Base-by-base conservation (phyloP, 78 protist species). In the Trichosphaerium sp. region DNA sequence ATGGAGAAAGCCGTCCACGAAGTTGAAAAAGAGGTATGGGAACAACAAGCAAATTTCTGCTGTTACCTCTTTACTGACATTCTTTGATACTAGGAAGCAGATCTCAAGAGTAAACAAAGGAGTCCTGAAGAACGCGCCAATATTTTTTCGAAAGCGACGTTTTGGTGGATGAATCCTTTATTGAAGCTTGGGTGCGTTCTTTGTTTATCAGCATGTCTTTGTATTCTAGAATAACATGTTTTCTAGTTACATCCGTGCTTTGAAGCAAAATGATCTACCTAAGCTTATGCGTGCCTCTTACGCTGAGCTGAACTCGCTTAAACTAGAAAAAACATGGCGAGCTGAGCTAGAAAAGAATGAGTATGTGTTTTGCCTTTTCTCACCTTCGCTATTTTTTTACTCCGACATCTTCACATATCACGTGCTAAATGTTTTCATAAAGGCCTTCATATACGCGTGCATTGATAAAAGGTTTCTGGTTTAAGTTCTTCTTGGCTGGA, bases 361-460 rank as follows among this genome's bases (percentile, higher is more conserved):
- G 52, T 34, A 35, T 8, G 69, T 70, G 8, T 76, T 74, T 74
- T n/a, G n/a, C n/a, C n/a, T n/a, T n/a, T n/a, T n/a, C n/a, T n/a
- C n/a, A n/a, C n/a, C n/a, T n/a, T n/a, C n/a, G n/a, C n/a, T n/a
- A n/a, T n/a, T n/a, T n/a, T n/a, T n/a, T n/a, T n/a, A n/a, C n/a
- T n/a, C n/a, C n/a, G n/a, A n/a, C n/a, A n/a, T n/a, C n/a, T n/a
- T n/a, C n/a, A n/a, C n/a, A n/a, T n/a, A n/a, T n/a, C n/a, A 71
- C 54, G 15, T 10, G 68, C 1, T 75, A 76, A 56, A 37, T 68
- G 12, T 28, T 18, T 0, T 29, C 15, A 35, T 75, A 74, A 14
- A 79, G 58, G 23, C 85, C 85, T 52, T 79, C 85, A 31, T 38
- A 71, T n/a, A 49, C 57, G 43, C 18, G 52, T 29, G 85, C 85